Evolutionary conservation across 2,329 filamentous ascomycete genomes (phyloP), one percentile per base, ranked within the genome.

Genomic region (Triangularia setosa): DNA sequence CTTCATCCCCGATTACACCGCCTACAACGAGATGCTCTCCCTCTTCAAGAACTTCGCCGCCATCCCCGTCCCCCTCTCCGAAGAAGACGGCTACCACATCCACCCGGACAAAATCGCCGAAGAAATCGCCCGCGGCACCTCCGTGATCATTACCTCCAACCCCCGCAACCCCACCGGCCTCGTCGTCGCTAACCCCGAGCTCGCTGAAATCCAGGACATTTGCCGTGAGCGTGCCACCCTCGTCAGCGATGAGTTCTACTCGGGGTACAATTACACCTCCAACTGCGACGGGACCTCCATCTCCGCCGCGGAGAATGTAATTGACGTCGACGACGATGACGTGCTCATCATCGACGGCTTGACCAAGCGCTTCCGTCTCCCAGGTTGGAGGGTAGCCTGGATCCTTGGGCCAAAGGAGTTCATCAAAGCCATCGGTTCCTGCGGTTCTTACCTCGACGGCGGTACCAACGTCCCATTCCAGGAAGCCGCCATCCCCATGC

Each of bases 171-270:
- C 94, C 0, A 97, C 94, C 1, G 94, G 94, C 58, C 88, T 92
- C 69, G 92, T 97, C 68, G 88, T 97, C 24, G 84, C 85, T 72
- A 93, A 93, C 75, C 90, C 92, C 0, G 91, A 97, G 77, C 82
- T 98, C 67, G 89, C 90, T 18, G 86, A 94, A 78, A 97, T 97
- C 72, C 93, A 98, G 77, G 91, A 97, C 74, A 90, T 97, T 72
- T 96, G 93, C 81, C 88, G 93, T 74, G 91, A 93, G 70, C 88
- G 93, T 62, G 93, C 93, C 2, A 98, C 94, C 0, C 82, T 98
- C 63, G 93, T 98, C 76, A 92, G 93, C 79, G 94, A 98, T 74
- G 94, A 98, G 79, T 98, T 98, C 83, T 98, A 98, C 80, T 88
- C 89, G 11, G 92, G 93, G 23, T 98, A 97, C 83, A 97, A 97